Evolutionary conservation across 805 yeast species (phyloP), one percentile per base, ranked within the genome.

Genomic region (Starmerella floricola): DNA sequence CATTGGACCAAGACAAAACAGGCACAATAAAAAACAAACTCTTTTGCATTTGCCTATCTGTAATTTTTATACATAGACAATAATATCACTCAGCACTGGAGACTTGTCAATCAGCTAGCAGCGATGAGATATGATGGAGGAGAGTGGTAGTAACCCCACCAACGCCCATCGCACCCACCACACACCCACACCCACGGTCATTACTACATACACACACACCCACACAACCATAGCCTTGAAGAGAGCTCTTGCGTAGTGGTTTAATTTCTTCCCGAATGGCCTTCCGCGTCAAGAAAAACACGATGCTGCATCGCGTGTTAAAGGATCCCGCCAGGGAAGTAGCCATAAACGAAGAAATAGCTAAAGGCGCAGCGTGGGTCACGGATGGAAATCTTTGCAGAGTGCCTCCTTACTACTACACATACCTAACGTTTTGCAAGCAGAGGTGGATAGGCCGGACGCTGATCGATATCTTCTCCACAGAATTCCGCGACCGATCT

Each of bases 371-470:
- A 6, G 45, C 53, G 38, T 65, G 63, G 46, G 55, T 61, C 17
- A 45, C 62, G 39, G 65, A 72, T 59, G 63, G 62, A 5, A 57
- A 59, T 1, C 62, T 83, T 38, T 64, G 96, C 35, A 66, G 79
- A 47, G 82, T 91, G 2, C 68, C 76, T 1, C 97, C 98, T 0
- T 91, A 91, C 58, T 81, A 69, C 55, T 88, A 74, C 65, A 86
- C 94, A 0, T 88, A 91, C 57, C 67, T 84, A 61, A 91, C 99
- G 0, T 83, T 78, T 56, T 87, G 96, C 61, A 91, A 91, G 60
- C 63, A 71, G 56, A 68, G 99, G 55, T 91, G 99, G 99, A 70
- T 88, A 52, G 87, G 79, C 52, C 66, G 84, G n/a, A 75, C 75
- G 17, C 60, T 91, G 27, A 49, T 85, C 4, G 96, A 91, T 42